Percentiles rank a stretch among this genome's conserved stretches.
phyloP scores from a whole-genome alignment of 495 filamentous ascomycete genomes.

The Aspergillus cristatus region DNA sequence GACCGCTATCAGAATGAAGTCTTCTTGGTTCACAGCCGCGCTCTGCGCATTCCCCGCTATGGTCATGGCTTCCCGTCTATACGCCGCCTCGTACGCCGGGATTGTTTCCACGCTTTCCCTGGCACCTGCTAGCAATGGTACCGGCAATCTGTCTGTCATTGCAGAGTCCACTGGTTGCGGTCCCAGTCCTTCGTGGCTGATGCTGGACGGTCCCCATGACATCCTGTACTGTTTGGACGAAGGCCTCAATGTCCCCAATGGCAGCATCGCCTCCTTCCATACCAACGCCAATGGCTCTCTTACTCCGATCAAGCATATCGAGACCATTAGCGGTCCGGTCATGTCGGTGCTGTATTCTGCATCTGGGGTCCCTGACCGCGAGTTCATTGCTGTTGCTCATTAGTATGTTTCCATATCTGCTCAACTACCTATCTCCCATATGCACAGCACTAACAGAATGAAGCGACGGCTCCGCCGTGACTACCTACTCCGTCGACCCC shows the following conservation, averaged over 20 bases:
- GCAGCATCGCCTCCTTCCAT: conserved; percentile 10
- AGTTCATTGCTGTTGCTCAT: conserved; percentile 18
- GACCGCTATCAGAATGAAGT: background rate
- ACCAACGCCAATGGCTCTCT: conserved; percentile 9
- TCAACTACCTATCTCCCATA: background rate
- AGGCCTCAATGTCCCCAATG: conserved; percentile 10
- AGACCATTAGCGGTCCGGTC: conserved; percentile 11
- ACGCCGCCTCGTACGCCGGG: background rate
- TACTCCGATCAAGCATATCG: conserved; percentile 2
- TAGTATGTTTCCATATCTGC: conserved; percentile 19
- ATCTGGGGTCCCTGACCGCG: background rate
- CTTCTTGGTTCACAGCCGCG: background rate
- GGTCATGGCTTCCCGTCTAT: background rate
- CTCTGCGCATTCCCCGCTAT: background rate
- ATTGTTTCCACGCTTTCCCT: background rate
- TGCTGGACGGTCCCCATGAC: conserved; percentile 6
- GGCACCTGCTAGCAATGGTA: background rate
- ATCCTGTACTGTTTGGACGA: conserved; percentile 15
- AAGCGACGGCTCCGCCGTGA: conserved; percentile 12
- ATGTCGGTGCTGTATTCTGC: conserved; percentile 11
- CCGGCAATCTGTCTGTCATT: conserved; percentile 2
- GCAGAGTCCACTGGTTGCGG: conserved; percentile 10
- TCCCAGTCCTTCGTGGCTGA: conserved; percentile 14
- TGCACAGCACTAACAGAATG: background rate
- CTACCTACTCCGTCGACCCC: conserved; percentile 8